Evolutionary conservation across 805 yeast species (phyloP), one percentile per base, ranked within the genome.

Genomic region (Kodamaea hsintzibuensis): DNA sequence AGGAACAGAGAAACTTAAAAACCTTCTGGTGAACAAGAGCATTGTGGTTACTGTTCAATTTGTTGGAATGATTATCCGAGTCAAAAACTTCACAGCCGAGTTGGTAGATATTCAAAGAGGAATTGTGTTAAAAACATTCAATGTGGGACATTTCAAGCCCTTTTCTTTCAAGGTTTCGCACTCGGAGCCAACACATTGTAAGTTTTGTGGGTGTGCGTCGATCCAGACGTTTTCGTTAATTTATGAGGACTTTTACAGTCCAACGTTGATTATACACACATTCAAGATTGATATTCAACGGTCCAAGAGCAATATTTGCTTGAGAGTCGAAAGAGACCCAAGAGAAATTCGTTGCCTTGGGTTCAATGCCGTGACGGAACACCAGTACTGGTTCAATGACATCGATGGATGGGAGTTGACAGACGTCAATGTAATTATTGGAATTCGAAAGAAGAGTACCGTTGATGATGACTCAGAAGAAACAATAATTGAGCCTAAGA

Each of bases 301-400:
- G 54, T 91, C 96, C 8, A 88, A 88, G 62, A 87, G 83, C 53
- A 86, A 82, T 60, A 91, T 91, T 42, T 91, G 97, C 68, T 70
- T 91, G 52, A 82, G 97, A 69, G 96, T 89, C 40, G 97, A 91
- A 69, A 86, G 97, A 80, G 97, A 91, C 69, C 90, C 93, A 1
- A 81, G 96, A 62, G 97, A 91, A 70, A 89, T 89, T 39, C 82
- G 97, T 73, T 91, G 97, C 71, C 77, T 88, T 42, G 97, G 97
- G 25, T 88, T 91, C 65, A 89, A 85, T 51, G 82, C 87, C 1
- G 90, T 84, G 7, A 76, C 80, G 16, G 96, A 90, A 62, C 83
- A 82, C 49, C 86, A 82, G 54, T 82, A 84, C 66, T 85, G 89
- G 83, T 74, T 84, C 42, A 78, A 79, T 25, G 71, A 81, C 55